A percentile compares a stretch with the other conserved stretches of the same genome.
Conservation (phyloP, 2,329 filamentous ascomycete genomes). For the Calonectria montana region DNA sequence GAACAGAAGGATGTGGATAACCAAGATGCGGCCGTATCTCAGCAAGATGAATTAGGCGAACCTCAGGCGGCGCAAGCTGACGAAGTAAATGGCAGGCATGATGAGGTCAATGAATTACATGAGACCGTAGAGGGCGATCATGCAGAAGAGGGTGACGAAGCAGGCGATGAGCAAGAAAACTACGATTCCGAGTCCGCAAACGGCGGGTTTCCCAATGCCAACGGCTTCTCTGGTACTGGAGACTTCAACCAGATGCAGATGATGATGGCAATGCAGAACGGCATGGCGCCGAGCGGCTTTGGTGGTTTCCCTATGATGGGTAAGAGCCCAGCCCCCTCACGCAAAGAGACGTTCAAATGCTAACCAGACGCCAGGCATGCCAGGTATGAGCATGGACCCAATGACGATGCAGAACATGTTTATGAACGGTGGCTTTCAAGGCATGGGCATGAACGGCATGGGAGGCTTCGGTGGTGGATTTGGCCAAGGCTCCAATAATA, state of each 20-base stretch:
- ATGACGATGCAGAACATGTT: slow-evolving; percentile 80
- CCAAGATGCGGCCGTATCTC: slow-evolving; percentile 11
- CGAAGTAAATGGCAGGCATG: slow-evolving; percentile 27
- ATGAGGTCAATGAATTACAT: slow-evolving; percentile 30
- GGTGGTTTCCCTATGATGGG: slow-evolving; percentile 84
- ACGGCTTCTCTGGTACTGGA: slow-evolving; percentile 68
- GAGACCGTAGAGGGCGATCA: slow-evolving; percentile 36
- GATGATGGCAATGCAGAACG: slow-evolving; percentile 82
- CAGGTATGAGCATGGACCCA: slow-evolving; percentile 86
- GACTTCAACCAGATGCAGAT: slow-evolving; percentile 83
- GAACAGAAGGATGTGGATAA: slow-evolving; percentile 13
- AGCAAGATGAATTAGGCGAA: slow-evolving; percentile 28
- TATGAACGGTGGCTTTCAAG: slow-evolving; percentile 83
- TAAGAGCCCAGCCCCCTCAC: slow-evolving; percentile 59
- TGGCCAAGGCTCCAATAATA: slow-evolving; percentile 75
- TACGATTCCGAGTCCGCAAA: slow-evolving; percentile 54
- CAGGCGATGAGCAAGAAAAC: slow-evolving; percentile 46
- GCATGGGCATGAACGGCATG: slow-evolving; percentile 84
- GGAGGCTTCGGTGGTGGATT: slow-evolving; percentile 76
- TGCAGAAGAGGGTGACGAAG: slow-evolving; percentile 43
- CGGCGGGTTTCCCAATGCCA: slow-evolving; percentile 67
- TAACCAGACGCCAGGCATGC: slow-evolving; percentile 70
- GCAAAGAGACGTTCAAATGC: slow-evolving; percentile 19
- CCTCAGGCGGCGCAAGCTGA: slow-evolving; percentile 24
- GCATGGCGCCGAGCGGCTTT: slow-evolving; percentile 68